These are phyloP conservation scores for Antrodiella citrinella DNA, from an alignment of 768 basidiomycete species.

Conservation along the genomic window DNA sequence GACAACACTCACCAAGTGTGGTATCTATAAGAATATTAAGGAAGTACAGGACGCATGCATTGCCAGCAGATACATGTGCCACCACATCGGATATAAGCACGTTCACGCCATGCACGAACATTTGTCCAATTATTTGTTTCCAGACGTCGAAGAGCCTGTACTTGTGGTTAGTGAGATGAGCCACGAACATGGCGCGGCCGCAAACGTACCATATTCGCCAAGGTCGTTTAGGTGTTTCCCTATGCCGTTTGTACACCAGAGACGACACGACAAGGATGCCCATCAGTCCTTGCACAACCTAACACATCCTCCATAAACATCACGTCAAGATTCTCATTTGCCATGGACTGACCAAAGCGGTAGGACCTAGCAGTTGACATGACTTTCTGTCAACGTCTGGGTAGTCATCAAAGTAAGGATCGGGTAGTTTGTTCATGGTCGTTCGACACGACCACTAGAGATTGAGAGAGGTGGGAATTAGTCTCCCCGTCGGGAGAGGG, in stretches of 20 bases:
- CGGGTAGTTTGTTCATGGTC: no score
- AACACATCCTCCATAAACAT: not conserved
- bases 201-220: constrained; percentile 83
- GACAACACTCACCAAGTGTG: constrained; percentile 59
- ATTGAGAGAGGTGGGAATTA: no score
- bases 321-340: not conserved
- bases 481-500: not conserved
- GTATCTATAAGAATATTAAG: constrained; percentile 91
- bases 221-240: constrained; percentile 76
- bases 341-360: constrained; percentile 31
- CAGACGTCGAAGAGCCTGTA: constrained; percentile 88
- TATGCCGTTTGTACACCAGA: constrained; percentile 80
- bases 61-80: constrained; percentile 59
- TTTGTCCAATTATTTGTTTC: constrained; percentile 83
- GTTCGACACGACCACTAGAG: no score
- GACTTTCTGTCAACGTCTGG: not conserved
- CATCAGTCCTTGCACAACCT: constrained; percentile 83
- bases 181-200: not conserved
- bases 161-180: not conserved
- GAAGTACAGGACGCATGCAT: constrained; percentile 90
- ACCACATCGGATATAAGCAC: constrained; percentile 72
- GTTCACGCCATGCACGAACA: constrained; percentile 75
- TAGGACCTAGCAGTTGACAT: constrained; percentile 39
- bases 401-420: not conserved
- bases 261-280: constrained; percentile 87